A percentile compares a stretch with the other conserved stretches of the same genome.
These are phyloP conservation scores for Ulvella scutata DNA, from an alignment of 139 green algal species.

Conservation along the genomic window DNA sequence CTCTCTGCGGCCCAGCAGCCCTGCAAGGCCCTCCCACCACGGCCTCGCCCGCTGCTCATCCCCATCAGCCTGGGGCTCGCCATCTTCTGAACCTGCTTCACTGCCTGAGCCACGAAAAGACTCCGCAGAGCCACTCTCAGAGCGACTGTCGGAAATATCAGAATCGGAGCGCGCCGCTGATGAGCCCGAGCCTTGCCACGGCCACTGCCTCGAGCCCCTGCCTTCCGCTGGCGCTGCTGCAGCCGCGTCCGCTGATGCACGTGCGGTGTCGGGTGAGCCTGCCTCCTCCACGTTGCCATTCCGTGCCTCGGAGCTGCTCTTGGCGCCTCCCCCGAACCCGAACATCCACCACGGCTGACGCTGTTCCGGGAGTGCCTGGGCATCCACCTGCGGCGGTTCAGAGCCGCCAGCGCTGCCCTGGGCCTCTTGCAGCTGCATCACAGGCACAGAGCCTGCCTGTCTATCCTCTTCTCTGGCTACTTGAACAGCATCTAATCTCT, in stretches of 20 bases:
- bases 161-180: neutral
- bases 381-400: too few relatives aligned
- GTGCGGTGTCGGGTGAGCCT: neutral
- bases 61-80: neutral
- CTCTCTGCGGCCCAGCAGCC: neutral
- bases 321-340: neutral
- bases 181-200: neutral
- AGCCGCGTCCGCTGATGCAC: neutral
- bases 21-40: conserved; percentile 22
- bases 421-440: too few relatives aligned
- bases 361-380: too few relatives aligned
- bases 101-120: neutral
- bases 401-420: too few relatives aligned
- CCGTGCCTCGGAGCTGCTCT: neutral
- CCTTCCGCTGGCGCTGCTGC: conserved; percentile 3
- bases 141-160: neutral
- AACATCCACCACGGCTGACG: neutral
- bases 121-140: neutral
- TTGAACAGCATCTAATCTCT: too few relatives aligned
- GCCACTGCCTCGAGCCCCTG: neutral
- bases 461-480: too few relatives aligned
- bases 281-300: neutral
- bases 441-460: too few relatives aligned
- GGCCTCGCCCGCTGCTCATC: neutral
- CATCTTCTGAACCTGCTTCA: neutral